A percentile compares a stretch with the other conserved stretches of the same genome.
These are phyloP conservation scores for Microbotryum scabiosae DNA, from an alignment of 1,284 basidiomycete species.

Conservation along the genomic window DNA sequence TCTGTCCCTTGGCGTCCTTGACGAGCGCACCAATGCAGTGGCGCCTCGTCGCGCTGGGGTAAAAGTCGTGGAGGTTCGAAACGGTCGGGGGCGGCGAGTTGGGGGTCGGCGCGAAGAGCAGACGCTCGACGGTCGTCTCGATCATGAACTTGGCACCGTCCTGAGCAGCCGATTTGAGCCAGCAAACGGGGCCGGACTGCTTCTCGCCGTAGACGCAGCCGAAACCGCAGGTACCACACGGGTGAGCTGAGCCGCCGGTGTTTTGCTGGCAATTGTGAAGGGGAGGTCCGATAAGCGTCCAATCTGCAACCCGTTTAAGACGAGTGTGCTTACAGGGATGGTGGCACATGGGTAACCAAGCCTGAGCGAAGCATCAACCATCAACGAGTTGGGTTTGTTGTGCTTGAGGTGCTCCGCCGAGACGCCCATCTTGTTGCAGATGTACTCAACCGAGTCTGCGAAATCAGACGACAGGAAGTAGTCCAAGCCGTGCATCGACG, in stretches of 20 bases:
- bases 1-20: constrained; percentile 25
- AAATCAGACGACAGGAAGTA: constrained; percentile 40
- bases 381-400: constrained; percentile 39
- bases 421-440: constrained; percentile 42
- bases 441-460: constrained; percentile 40
- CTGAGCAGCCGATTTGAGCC: constrained; percentile 41
- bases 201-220: constrained; percentile 41
- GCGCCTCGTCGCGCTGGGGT: constrained; percentile 1
- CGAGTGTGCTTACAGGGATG: constrained; percentile 9
- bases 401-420: constrained; percentile 39
- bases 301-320: background rate
- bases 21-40: constrained; percentile 34
- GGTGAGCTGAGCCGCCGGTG: constrained; percentile 40
- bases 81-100: constrained; percentile 2
- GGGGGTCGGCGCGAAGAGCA: constrained; percentile 36
- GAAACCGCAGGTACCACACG: constrained; percentile 42
- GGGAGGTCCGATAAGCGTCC: background rate
- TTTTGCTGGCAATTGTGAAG: constrained; percentile 39
- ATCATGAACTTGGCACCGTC: constrained; percentile 39
- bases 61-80: constrained; percentile 26
- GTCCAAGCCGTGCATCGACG: constrained; percentile 38
- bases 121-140: constrained; percentile 39
- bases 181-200: constrained; percentile 39
- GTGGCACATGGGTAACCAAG: constrained; percentile 20
- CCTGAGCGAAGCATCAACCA: constrained; percentile 35